Base-by-base conservation (phyloP, 2,329 filamentous ascomycete species). In the Paecilomyces formosus region DNA sequence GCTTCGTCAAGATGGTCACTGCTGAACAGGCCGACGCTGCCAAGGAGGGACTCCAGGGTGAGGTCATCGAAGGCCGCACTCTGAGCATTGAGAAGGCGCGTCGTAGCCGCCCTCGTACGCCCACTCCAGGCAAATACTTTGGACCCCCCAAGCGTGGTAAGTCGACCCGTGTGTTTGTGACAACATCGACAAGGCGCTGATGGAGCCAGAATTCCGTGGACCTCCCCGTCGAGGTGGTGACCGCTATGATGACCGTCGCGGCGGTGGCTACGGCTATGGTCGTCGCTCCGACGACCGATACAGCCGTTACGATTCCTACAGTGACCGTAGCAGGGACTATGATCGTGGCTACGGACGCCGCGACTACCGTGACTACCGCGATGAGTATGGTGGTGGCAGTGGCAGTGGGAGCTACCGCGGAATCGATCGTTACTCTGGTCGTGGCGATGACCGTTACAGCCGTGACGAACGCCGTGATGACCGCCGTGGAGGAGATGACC, bases 71-170 rank as follows among this genome's bases (percentile, higher is more conserved):
- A 72, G 94, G 94, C 61, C 89, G 94, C 68, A 97, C 92, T 62
- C 80, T 99, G 70, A 97, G 92, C 83, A 97, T 99, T 66, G 94
- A 99, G 82, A 99, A 97, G 84, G 94, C 94, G 70, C 92, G 94
- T 70, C 92, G 94, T 76, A 90, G 90, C 73, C 89, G 92, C 66
- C 94, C 94, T 68, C 90, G 94, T 71, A 97, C 93, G 59, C 94
- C 94, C 35, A 99, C 94, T 58, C 94, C 94, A 54, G 94, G 94
- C 79, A 97, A 97, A 81, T 99, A 99, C 84, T 97, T 97, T 72
- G 94, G 94, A 56, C 94, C 94, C 62, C 94, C 94, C 64, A 99
- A 99, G 87, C 85, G 94, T 82, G 92, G 92, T 94, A 80, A 81
- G 88, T 57, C 53, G 52, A 54, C 51, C 15, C 57, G 57, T 54